phyloP scores from a whole-genome alignment of 106 monocot genomes.

The Platanthera guangdongensis region DNA sequence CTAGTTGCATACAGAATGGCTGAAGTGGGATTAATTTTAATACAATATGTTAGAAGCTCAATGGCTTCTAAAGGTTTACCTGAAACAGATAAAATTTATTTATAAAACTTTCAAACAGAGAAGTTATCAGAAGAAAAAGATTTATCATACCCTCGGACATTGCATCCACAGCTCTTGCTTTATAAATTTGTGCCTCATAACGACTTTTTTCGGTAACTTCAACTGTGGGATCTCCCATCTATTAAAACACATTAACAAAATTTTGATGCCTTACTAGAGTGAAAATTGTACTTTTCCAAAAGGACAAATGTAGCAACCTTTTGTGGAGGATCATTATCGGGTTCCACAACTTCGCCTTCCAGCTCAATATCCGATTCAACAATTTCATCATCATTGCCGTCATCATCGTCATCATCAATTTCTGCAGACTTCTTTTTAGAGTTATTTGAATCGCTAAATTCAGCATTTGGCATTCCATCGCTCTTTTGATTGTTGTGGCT shows the following conservation, averaged over 20 bases:
- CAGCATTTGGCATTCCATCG: constrained; percentile 9
- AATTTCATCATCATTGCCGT: constrained; percentile 42
- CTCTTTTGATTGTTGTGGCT: constrained; percentile 11
- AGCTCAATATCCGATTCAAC: constrained; percentile 82
- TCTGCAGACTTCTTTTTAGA: constrained; percentile 11
- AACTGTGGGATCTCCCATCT: constrained; percentile 81
- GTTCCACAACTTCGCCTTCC: constrained; percentile 56
- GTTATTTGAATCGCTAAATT: constrained; percentile 5
- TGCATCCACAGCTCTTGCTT: constrained; percentile 60
- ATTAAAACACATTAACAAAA: constrained; percentile 6
- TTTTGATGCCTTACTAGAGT: not conserved
- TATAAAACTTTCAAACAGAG: not conserved
- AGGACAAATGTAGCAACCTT: constrained; percentile 30
- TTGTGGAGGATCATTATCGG: constrained; percentile 77
- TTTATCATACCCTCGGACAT: constrained; percentile 41
- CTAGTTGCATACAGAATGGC: constrained; percentile 71
- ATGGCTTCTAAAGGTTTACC: constrained; percentile 64
- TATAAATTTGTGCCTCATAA: constrained; percentile 62
- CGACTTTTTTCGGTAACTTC: constrained; percentile 67
- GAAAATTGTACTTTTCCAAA: not conserved
- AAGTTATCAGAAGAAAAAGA: not conserved
- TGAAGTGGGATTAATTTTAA: constrained; percentile 65
- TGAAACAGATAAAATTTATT: constrained; percentile 12
- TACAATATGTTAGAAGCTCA: constrained; percentile 60
- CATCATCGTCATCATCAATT: not conserved